phyloP scores from a whole-genome alignment of 768 basidiomycete species.

The Psilocybe sp. region DNA sequence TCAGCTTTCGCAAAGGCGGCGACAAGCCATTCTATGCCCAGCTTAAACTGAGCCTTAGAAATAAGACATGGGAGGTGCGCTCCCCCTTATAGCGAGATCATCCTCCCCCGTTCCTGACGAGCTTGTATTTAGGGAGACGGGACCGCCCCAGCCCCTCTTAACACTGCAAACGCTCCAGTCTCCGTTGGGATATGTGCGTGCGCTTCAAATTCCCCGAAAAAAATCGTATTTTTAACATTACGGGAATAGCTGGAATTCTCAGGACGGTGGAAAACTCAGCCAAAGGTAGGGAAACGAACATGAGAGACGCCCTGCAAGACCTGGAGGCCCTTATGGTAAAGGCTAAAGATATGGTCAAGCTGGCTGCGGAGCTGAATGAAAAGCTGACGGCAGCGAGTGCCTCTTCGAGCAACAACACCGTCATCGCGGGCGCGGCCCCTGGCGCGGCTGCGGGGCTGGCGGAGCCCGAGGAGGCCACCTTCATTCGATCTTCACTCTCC shows the following conservation, averaged over 20 bases:
- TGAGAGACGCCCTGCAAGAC: slow-evolving; percentile 80
- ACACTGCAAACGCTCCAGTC: slow-evolving; percentile 13
- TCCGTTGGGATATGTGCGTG: slow-evolving; percentile 21
- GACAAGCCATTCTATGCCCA: slow-evolving; percentile 79
- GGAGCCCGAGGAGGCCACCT: slow-evolving; percentile 80
- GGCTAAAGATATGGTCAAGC: slow-evolving; percentile 87
- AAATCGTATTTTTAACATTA: slow-evolving; percentile 9
- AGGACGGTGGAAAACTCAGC: slow-evolving; percentile 69
- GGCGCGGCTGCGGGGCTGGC: slow-evolving; percentile 32
- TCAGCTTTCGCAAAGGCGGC: slow-evolving; percentile 92
- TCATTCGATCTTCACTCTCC: slow-evolving; percentile 86
- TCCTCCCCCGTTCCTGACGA: slow-evolving; percentile 6
- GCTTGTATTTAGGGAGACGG: slow-evolving; percentile 12
- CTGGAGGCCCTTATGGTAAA: slow-evolving; percentile 89
- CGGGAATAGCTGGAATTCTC: slow-evolving; percentile 71
- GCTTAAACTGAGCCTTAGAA: slow-evolving; percentile 21
- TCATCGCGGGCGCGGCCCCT: slow-evolving; percentile 15
- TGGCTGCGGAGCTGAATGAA: slow-evolving; percentile 86
- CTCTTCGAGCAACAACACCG: slow-evolving; percentile 16
- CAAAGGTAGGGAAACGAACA: slow-evolving; percentile 57
- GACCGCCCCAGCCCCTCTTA: slow-evolving; percentile 5
- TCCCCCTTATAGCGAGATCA: slow-evolving; percentile 2
- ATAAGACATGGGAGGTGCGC: slow-evolving; percentile 23
- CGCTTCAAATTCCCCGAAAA: slow-evolving; percentile 6
- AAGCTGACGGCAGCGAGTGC: slow-evolving; percentile 54